Base-by-base conservation (phyloP, 2,329 filamentous ascomycete genomes). In the Dothistroma pini region DNA sequence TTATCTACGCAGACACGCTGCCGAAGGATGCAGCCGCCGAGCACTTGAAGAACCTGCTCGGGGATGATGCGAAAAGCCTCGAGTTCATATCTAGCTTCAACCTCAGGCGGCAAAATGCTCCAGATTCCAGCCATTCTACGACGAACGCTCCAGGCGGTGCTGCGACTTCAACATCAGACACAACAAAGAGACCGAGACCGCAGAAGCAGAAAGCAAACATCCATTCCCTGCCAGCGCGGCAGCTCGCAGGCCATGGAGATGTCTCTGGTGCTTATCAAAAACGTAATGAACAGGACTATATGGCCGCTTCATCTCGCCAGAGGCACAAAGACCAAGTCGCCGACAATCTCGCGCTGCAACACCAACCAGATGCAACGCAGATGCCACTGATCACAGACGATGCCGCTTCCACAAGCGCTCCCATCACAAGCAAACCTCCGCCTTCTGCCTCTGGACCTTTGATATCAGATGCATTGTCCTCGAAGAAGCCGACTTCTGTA, bases 41-140 rank as follows among this genome's bases (percentile, higher is more conserved):
- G 48, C 91, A 97, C 75, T 88, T 99, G 63, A 89, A 87, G 74
- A 91, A 95, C 71, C 80, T 99, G 57, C 84, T 99, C 0, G 95
- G 93, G 54, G 91, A 96, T 74, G 92, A 90, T 7, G 85, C 92
- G 1, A 86, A 89, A 68, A 83, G 85, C 1, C 75, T 90, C 56
- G 87, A 90, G 68, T 90, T 90, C 71, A 89, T 90, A 62, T 81
- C 86, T 22, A 84, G 83, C 11, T 90, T 89, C 77, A 97, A 96
- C 73, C 84, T 87, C 2, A 85, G 84, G 58, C 78, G 84, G 62
- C 75, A 73, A 56, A 72, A 75, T 32, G 75, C 71, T 32, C 68
- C 71, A 11, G 55, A 31, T 31, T 58, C 29, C 22, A 48, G 49
- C 32, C 48, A 16, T 21, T 22, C 52, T 14, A 49, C 58, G 31